Percentiles rank a stretch among this genome's conserved stretches.
Conservation (phyloP, 1,284 basidiomycete species). For the Ceratobasidium sp. region DNA sequence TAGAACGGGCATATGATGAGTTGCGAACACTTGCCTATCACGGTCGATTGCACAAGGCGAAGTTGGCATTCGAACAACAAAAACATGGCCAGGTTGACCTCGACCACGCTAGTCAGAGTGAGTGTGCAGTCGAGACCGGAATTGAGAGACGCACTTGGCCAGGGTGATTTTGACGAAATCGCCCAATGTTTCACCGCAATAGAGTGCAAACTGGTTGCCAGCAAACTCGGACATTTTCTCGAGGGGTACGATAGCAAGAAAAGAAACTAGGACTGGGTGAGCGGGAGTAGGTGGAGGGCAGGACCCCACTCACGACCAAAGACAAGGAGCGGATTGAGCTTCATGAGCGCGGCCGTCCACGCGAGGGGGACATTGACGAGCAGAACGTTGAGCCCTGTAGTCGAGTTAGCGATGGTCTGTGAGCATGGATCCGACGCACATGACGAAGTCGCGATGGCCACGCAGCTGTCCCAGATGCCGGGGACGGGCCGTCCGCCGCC, state of each 20-base stretch:
- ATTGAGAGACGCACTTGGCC: conserved; percentile 7
- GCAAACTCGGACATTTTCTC: conserved; percentile 35
- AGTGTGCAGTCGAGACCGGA: neutral
- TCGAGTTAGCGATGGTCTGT: neutral
- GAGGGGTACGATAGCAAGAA: conserved; percentile 36
- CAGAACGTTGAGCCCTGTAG: conserved; percentile 34
- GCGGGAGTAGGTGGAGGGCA: too few relatives aligned
- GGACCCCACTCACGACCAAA: conserved; percentile 19
- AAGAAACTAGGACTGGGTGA: conserved; percentile 27
- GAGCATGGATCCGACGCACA: neutral
- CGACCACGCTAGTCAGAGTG: conserved; percentile 1
- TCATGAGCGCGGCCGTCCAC: conserved; percentile 32
- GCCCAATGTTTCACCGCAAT: conserved; percentile 37
- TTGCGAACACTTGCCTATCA: conserved; percentile 7
- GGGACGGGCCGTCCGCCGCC: conserved; percentile 11
- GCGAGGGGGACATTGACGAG: conserved; percentile 31
- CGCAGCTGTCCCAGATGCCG: conserved; percentile 11
- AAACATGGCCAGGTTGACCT: conserved; percentile 20
- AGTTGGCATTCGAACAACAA: conserved; percentile 36
- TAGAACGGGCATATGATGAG: neutral
- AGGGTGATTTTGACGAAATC: conserved; percentile 40
- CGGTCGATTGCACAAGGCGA: conserved; percentile 30
- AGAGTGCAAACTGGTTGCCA: conserved; percentile 36
- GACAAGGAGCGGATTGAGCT: conserved; percentile 9
- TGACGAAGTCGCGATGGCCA: conserved; percentile 5